phyloP scores from a whole-genome alignment of 805 yeast genomes.

The Pichia cephalocereana region DNA sequence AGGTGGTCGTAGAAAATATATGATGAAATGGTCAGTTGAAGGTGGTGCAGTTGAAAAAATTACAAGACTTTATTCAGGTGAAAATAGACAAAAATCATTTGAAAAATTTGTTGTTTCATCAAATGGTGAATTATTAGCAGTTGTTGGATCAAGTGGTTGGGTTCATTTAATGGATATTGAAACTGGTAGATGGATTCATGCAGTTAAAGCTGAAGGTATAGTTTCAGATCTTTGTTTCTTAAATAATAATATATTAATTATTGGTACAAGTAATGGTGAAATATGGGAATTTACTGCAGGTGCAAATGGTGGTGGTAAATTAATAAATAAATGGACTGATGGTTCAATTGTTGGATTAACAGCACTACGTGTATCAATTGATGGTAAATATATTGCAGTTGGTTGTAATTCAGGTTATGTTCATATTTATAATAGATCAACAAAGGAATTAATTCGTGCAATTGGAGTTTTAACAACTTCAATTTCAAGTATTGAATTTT shows the following conservation, averaged over 20 bases:
- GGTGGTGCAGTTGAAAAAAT: slow-evolving; percentile 66
- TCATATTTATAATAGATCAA: slow-evolving; percentile 61
- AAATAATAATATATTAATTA: slow-evolving; percentile 38
- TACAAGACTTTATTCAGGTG: slow-evolving; percentile 87
- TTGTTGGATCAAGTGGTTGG: slow-evolving; percentile 87
- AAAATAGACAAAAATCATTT: slow-evolving; percentile 71
- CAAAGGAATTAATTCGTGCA: slow-evolving; percentile 47
- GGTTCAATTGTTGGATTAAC: slow-evolving; percentile 82
- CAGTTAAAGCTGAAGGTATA: slow-evolving; percentile 83
- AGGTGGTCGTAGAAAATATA: slow-evolving; percentile 85
- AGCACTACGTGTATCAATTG: slow-evolving; percentile 42
- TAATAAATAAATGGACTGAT: slow-evolving; percentile 71
- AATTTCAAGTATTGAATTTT: slow-evolving; percentile 63
- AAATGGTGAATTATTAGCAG: slow-evolving; percentile 61
- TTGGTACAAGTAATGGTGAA: slow-evolving; percentile 70
- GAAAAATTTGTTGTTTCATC: slow-evolving; percentile 77
- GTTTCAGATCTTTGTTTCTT: slow-evolving; percentile 71
- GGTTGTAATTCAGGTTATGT: slow-evolving; percentile 89
- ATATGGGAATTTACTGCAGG: slow-evolving; percentile 72
- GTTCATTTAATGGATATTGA: slow-evolving; percentile 66
- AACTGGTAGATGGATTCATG: slow-evolving; percentile 81
- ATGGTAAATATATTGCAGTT: slow-evolving; percentile 75
- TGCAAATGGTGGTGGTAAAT: slow-evolving; percentile 33
- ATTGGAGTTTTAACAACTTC: slow-evolving; percentile 78
- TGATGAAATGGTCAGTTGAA: slow-evolving; percentile 83